Evolutionary conservation across 2,329 filamentous ascomycete genomes (phyloP), one percentile per base, ranked within the genome.

Genomic region (Cadophora gregata): DNA sequence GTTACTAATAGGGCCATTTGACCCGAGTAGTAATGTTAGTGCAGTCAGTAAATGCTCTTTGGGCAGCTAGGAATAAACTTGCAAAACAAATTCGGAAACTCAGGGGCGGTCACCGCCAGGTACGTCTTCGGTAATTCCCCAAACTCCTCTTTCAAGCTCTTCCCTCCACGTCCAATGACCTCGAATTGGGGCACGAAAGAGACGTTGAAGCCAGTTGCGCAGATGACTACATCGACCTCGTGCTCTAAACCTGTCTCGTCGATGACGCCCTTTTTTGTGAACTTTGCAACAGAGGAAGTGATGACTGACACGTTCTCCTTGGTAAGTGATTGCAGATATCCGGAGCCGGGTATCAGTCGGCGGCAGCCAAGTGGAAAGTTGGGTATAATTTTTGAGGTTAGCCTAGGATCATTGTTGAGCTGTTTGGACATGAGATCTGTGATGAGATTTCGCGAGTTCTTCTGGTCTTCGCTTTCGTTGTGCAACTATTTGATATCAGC

Each of bases 291-390:
- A 12, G 58, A 62, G 7, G 65, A 55, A 14, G 56, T 42, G 10
- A 69, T 65, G 10, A 73, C 71, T 65, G 74, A 45, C 58, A 73
- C 63, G 61, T 82, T 82, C 9, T 76, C 72, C 65, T 80, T 79
- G 50, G 75, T 78, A 29, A 82, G 73, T 5, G 80, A 74, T 69
- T 81, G 77, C 4, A 81, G 76, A 69, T 81, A 82, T 45, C 78
- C 79, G 19, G 79, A 77, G n/a, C 80, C 80, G 0, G 80, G 80
- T 25, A 80, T 82, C 38, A 82, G 73, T 14, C 81, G 76, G 16
- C 81, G 79, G 71, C 81, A 83, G 1, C 72, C 79, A 5, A 80
- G 72, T 25, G 68, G 68, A 59, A 75, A 80, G 1, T 74, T 64
- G 42, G 72, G 67, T 64, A 71, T 70, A 59, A 72, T 67, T n/a